Evolutionary conservation across 305 asterid genomes (phyloP), one percentile per base, ranked within the genome.

Genomic region (Fraxinus paxiana): DNA sequence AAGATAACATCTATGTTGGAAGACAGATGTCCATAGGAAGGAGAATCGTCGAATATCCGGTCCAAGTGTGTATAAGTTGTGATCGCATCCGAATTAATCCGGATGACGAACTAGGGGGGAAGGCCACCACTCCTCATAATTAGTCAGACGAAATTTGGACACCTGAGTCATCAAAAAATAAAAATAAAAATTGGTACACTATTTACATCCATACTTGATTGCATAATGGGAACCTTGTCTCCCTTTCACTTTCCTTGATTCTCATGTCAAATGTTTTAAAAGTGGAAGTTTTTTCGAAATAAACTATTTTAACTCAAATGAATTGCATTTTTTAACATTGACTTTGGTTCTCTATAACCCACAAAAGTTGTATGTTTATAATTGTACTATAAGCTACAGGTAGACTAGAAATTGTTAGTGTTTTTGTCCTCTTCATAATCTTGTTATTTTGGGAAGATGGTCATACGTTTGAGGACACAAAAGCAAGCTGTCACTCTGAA

Each of bases 401-500:
- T 59, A 61, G n/a, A 1, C 70, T 61, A 71, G 88, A 77, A 82
- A 73, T 85, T 87, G 71, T 65, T 80, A 59, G 67, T 69, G 70
- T 76, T 81, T 77, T 88, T 86, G 92, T 87, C 89, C 73, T 76
- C 77, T 48, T 63, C 30, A 22, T 79, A n/a, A 75, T 80, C 71
- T 84, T 83, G 77, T 77, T 74, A 81, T 34, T 67, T 75, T 77
- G 77, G 69, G 86, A 54, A 82, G 75, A 77, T 75, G 84, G 84
- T 43, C 86, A 88, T 30, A 71, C 85, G 78, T 80, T 86, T 73
- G 69, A 82, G 69, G 88, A 80, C 88, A 80, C n/a, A 73, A 80
- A 80, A 75, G 75, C 69, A 82, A 77, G 87, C 87, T 89, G 92
- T 88, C 90, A 76, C 81, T 70, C 87, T 79, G 82, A 81, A 74